Base-by-base conservation (phyloP, 768 basidiomycete species). In the Ramaria rubella region DNA sequence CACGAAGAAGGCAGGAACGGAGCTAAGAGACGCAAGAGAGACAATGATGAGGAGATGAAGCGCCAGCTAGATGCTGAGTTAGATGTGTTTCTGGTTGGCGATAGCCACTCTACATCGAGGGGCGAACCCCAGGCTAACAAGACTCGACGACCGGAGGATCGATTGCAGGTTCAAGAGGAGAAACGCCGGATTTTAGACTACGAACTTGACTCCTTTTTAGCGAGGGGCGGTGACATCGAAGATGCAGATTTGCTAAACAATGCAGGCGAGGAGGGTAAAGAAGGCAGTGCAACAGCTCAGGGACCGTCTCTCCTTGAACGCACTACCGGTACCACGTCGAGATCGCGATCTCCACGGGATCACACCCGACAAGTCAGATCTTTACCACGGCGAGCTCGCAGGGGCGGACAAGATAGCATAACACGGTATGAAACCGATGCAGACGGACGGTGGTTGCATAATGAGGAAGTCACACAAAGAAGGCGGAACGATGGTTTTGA, bases 151-250 rank as follows among this genome's bases (percentile, higher is more conserved):
- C 43, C 9, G 23, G 58, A 59, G 27, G 31, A 48, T 29, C 38
- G 42, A 23, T 29, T 15, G 31, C 9, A 17, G 6, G 38, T 26
- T 29, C 30, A 34, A 9, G 54, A 59, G 2, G 49, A 45, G 21
- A 17, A 31, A 34, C 49, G 48, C 40, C 43, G 49, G 2, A 19
- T 34, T 14, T 24, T 62, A 19, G 61, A 62, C 61, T 75, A 80
- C 14, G 87, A 90, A 27, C 71, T 90, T 12, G 87, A 91, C 63
- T 75, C 73, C 17, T 90, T 86, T 69, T 73, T 87, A 31, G 80
- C 77, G 1, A 77, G 76, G 29, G 79, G 69, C 67, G 57, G 59
- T 5, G 49, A 44, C n/a, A n/a, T n/a, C n/a, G n/a, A n/a, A 49
- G 72, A 57, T 5, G 58, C 73, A 15, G 67, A 64, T 54, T 60